Conservation (phyloP, 1,284 basidiomycete species). For the Megacollybia platyphylla region DNA sequence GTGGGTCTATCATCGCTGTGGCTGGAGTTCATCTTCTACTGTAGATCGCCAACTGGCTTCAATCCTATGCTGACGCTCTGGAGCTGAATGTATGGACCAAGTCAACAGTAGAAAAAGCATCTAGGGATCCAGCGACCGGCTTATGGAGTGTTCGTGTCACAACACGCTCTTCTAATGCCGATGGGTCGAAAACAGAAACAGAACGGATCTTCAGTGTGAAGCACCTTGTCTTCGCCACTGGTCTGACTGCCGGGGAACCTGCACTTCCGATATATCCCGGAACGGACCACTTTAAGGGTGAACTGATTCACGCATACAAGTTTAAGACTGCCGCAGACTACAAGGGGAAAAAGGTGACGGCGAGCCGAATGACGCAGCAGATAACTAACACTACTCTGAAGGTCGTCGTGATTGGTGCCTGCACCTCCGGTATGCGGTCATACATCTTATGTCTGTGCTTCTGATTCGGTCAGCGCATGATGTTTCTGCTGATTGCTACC, state of each 20-base stretch:
- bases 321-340: slow-evolving; percentile 5
- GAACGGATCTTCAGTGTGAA: slow-evolving; percentile 20
- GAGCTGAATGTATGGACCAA: slow-evolving; percentile 35
- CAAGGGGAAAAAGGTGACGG: too few relatives aligned
- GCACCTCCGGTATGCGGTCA: slow-evolving; percentile 15
- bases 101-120: slow-evolving; percentile 17
- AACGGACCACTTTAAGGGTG: slow-evolving; percentile 9
- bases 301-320: slow-evolving; percentile 6
- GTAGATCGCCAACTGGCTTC: slow-evolving; percentile 32
- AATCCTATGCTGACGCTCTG: slow-evolving; percentile 28
- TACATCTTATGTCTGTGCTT: too few relatives aligned
- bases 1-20: background rate
- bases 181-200: slow-evolving; percentile 1
- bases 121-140: slow-evolving; percentile 15
- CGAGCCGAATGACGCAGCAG: too few relatives aligned
- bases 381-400: slow-evolving; percentile 3
- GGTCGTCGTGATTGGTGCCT: slow-evolving; percentile 49
- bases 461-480: slow-evolving; percentile 21
- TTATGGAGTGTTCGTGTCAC: slow-evolving; percentile 27
- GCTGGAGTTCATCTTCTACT: background rate
- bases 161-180: slow-evolving; percentile 12
- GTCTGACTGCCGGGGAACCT: slow-evolving; percentile 24
- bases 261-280: slow-evolving; percentile 25
- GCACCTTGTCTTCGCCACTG: slow-evolving; percentile 27
- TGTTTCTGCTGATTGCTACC: slow-evolving; percentile 22